These are phyloP conservation scores for Termitomyces sp. DNA, from an alignment of 768 basidiomycete species.

Conservation along the genomic window DNA sequence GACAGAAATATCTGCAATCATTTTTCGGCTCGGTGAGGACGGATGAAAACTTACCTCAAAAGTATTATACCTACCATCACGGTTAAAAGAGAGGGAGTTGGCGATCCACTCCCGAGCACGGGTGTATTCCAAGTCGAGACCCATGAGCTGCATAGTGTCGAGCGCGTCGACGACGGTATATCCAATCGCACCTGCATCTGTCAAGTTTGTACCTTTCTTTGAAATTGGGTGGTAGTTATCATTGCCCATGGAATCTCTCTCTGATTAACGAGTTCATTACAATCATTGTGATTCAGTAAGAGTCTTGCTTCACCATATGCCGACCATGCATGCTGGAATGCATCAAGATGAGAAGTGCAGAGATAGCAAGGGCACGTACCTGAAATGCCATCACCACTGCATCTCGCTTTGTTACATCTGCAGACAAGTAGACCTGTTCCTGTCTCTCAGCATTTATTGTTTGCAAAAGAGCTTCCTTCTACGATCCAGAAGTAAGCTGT, in stretches of 20 bases:
- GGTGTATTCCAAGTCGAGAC: slow-evolving; percentile 71
- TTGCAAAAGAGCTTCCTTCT: slow-evolving; percentile 3
- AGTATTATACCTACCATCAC: slow-evolving; percentile 77
- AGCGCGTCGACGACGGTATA: slow-evolving; percentile 88
- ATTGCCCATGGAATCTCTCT: slow-evolving; percentile 85
- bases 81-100: slow-evolving; percentile 64
- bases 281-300: neutral
- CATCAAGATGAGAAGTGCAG: slow-evolving; percentile 4
- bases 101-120: slow-evolving; percentile 79
- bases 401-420: slow-evolving; percentile 58
- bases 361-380: slow-evolving; percentile 32
- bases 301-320: slow-evolving; percentile 58
- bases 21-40: neutral
- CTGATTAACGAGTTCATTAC: slow-evolving; percentile 29
- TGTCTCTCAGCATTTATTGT: neutral
- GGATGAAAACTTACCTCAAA: slow-evolving; percentile 63
- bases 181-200: slow-evolving; percentile 73
- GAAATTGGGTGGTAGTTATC: slow-evolving; percentile 91
- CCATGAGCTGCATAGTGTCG: slow-evolving; percentile 88
- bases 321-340: slow-evolving; percentile 71
- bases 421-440: slow-evolving; percentile 16
- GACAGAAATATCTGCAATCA: neutral
- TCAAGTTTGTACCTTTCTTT: slow-evolving; percentile 71
- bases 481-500: neutral
- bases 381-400: slow-evolving; percentile 77